phyloP scores from a whole-genome alignment of 2,329 filamentous ascomycete genomes.

The Fusarium euwallaceae region DNA sequence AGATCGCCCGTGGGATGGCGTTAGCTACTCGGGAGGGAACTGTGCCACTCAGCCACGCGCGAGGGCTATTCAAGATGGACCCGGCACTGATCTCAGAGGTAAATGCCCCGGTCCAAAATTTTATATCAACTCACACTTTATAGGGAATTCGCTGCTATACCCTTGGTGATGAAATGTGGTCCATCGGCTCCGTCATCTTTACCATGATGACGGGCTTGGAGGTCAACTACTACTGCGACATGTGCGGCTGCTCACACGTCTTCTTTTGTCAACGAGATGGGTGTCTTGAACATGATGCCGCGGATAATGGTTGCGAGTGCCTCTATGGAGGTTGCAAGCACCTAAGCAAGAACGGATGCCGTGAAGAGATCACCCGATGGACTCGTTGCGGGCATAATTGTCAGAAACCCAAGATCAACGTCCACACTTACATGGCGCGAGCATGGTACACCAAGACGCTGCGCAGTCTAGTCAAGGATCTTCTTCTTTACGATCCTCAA shows the following conservation, averaged over 20 bases:
- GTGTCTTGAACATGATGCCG: conserved; percentile 44
- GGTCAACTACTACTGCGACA: conserved; percentile 31
- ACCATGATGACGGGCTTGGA: conserved; percentile 56
- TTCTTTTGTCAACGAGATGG: conserved; percentile 47
- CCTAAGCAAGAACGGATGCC: conserved; percentile 17
- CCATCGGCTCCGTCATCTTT: conserved; percentile 55
- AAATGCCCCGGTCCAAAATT: neutral
- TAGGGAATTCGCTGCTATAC: conserved; percentile 53
- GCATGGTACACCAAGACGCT: conserved; percentile 48
- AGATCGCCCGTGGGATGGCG: conserved; percentile 15
- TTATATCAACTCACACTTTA: neutral
- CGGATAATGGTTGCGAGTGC: conserved; percentile 36
- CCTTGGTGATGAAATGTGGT: conserved; percentile 53
- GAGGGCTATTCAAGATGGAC: conserved; percentile 6
- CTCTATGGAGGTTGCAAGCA: conserved; percentile 41
- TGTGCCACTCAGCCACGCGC: conserved; percentile 18
- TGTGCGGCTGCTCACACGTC: conserved; percentile 45
- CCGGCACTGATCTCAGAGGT: conserved; percentile 27
- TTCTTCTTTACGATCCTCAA: conserved; percentile 45
- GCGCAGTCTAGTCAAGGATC: conserved; percentile 36
- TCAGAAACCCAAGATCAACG: conserved; percentile 45
- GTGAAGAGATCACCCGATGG: conserved; percentile 19
- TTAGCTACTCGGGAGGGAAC: conserved; percentile 31
- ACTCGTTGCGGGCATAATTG: conserved; percentile 38
- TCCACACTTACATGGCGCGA: conserved; percentile 46